These are phyloP conservation scores for Crepidotus variabilis DNA, from an alignment of 768 basidiomycete genomes.

Conservation along the genomic window DNA sequence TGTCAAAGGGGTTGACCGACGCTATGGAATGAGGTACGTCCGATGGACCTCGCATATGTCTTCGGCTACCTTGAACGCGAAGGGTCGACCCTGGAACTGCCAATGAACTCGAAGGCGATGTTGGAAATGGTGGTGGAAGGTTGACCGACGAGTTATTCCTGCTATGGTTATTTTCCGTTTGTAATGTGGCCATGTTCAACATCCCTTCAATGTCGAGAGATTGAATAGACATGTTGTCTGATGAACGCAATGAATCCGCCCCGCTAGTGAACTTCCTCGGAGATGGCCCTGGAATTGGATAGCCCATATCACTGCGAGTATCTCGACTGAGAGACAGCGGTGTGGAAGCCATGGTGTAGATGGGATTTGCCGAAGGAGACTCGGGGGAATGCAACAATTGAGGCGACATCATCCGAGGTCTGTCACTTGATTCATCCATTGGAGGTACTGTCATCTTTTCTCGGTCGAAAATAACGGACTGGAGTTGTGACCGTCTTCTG, in stretches of 20 bases:
- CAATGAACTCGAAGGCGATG: constrained; percentile 9
- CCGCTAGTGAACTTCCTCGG: constrained; percentile 18
- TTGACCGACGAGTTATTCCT: constrained; percentile 19
- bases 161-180: constrained; percentile 21
- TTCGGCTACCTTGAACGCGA: constrained; percentile 11
- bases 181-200: constrained; percentile 47
- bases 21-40: constrained; percentile 27
- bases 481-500: constrained; percentile 12
- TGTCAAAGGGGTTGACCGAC: constrained; percentile 20
- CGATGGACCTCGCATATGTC: constrained; percentile 25
- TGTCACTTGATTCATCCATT: constrained; percentile 8
- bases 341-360: constrained; percentile 29
- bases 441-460: constrained; percentile 14
- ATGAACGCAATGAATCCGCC: constrained; percentile 16
- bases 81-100: constrained; percentile 10
- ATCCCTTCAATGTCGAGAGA: constrained; percentile 51
- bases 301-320: not conserved
- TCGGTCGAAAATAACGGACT: constrained; percentile 22
- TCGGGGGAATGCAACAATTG: not conserved
- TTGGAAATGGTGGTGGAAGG: constrained; percentile 10
- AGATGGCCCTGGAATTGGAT: constrained; percentile 4
- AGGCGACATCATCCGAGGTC: not conserved
- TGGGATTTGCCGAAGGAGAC: constrained; percentile 27
- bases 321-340: not conserved
- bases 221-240: constrained; percentile 26